phyloP scores from a whole-genome alignment of 2,329 filamentous ascomycete genomes.

The Scedosporium minutisporum region DNA sequence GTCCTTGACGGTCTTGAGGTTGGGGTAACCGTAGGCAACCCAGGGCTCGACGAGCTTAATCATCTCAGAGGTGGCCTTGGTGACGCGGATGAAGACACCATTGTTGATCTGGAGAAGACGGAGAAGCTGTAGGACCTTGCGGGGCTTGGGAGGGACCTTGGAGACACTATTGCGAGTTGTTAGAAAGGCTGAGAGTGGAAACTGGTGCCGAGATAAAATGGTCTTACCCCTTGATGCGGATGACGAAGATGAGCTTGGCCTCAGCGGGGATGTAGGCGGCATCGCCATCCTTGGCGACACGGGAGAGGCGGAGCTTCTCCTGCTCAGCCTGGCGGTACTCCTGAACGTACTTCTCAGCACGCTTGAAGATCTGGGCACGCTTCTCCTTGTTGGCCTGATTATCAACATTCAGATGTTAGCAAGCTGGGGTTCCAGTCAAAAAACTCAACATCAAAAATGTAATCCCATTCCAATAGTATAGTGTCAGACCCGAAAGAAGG shows the following conservation, averaged over 20 bases:
- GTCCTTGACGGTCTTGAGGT: conserved; percentile 98
- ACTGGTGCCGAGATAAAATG: not conserved
- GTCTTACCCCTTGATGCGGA: conserved; percentile 95
- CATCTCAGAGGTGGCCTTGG: conserved; percentile 97
- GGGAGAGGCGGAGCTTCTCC: conserved; percentile 91
- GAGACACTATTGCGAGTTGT: conserved; percentile 66
- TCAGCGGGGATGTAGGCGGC: conserved; percentile 91
- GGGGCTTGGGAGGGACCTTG: conserved; percentile 99
- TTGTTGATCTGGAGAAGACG: conserved; percentile 99
- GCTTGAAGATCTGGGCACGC: conserved; percentile 98
- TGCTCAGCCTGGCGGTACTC: conserved; percentile 98
- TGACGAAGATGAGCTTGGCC: conserved; percentile 92
- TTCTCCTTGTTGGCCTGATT: conserved; percentile 94
- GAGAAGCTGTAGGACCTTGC: conserved; percentile 99
- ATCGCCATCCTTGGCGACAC: conserved; percentile 83
- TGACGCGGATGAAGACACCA: conserved; percentile 93
- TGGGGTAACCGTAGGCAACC: conserved; percentile 98
- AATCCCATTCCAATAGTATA: conserved; percentile 16
- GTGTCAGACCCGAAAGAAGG: conserved; percentile 99
- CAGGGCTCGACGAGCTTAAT: conserved; percentile 97
- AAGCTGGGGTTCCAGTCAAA: conserved; percentile 25
- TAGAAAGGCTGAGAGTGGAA: conserved; percentile 6
- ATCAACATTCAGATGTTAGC: not conserved
- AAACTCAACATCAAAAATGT: conserved; percentile 7
- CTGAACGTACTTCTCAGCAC: conserved; percentile 98